Percentiles rank a stretch among this genome's conserved stretches.
Conservation (phyloP, 345 rosid genomes). For the Mercurialis annua region DNA sequence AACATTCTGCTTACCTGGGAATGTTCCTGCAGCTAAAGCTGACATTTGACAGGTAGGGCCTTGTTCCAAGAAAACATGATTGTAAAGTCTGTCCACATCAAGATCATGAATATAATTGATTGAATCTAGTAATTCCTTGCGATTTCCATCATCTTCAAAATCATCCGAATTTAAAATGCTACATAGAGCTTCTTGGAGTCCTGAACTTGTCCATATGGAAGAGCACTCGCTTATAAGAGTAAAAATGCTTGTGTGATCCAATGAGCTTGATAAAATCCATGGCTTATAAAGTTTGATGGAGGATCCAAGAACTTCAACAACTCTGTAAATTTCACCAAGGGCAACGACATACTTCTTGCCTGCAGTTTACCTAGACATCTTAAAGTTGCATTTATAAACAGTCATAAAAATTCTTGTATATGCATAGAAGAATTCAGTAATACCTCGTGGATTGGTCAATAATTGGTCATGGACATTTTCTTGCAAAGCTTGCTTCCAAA, state of each 20-base stretch:
- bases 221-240: slow-evolving; percentile 57
- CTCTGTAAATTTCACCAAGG: slow-evolving; percentile 82
- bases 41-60: slow-evolving; percentile 58
- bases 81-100: slow-evolving; percentile 39
- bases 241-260: slow-evolving; percentile 30
- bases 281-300: slow-evolving; percentile 67
- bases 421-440: slow-evolving; percentile 21
- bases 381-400: background rate
- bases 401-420: background rate
- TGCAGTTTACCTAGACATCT: slow-evolving; percentile 28
- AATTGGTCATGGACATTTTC: slow-evolving; percentile 45
- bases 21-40: slow-evolving; percentile 36
- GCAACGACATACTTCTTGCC: slow-evolving; percentile 61
- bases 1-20: slow-evolving; percentile 50
- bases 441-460: slow-evolving; percentile 60
- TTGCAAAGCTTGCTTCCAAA: slow-evolving; percentile 63
- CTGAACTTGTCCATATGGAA: slow-evolving; percentile 64
- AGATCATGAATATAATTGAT: slow-evolving; percentile 40
- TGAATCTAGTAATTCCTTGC: slow-evolving; percentile 45
- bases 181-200: slow-evolving; percentile 61
- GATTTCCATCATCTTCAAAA: slow-evolving; percentile 25
- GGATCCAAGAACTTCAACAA: slow-evolving; percentile 54
- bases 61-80: slow-evolving; percentile 42
- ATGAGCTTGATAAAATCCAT: slow-evolving; percentile 53
- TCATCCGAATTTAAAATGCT: slow-evolving; percentile 35